Evolutionary conservation across 345 rosid species (phyloP), one percentile per base, ranked within the genome.

Genomic region (Conringia planisiliqua): DNA sequence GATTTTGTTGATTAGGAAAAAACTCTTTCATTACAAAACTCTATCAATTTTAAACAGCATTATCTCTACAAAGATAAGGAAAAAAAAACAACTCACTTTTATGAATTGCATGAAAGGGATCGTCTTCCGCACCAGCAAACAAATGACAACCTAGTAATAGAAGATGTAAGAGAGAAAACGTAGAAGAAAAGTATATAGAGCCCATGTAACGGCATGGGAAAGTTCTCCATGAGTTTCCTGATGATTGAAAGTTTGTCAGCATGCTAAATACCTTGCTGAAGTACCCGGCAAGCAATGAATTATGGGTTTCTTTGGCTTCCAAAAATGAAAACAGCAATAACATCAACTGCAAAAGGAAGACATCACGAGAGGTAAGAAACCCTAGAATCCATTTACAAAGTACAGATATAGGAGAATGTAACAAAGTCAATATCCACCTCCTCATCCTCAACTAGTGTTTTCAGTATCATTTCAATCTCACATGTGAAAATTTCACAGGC

Each of bases 401-500:
- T 52, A 36, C 36, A 54, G 66, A 35, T 68, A 70, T 52, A 43
- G 16, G 55, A 58, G 18, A 50, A 42, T 48, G 43, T 33, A 71
- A 56, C 51, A 54, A 58, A n/a, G 54, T 63, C 38, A 62, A 70
- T 12, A 26, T 73, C 78, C 82, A 89, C 98, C 90, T 90, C 93
- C 72, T 87, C 97, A 69, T 93, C 96, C 74, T 93, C 98, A 5
- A 89, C 96, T 74, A 93, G 78, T n/a, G 97, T 86, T 80, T 85
- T 93, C 52, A 93, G 86, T 74, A 93, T 90, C 79, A 89, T 86
- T 76, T 93, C 98, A 76, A 93, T 90, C 82, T 90, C 96, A 83
- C 97, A 90, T 10, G 96, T 93, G 81, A 93, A 90, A 36, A 93
- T 88, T 84, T 93, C 98, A 75, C 96, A 89, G 18, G 98, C 91